Conservation (phyloP, 441 rosid genomes). For the Viola pubescens region DNA sequence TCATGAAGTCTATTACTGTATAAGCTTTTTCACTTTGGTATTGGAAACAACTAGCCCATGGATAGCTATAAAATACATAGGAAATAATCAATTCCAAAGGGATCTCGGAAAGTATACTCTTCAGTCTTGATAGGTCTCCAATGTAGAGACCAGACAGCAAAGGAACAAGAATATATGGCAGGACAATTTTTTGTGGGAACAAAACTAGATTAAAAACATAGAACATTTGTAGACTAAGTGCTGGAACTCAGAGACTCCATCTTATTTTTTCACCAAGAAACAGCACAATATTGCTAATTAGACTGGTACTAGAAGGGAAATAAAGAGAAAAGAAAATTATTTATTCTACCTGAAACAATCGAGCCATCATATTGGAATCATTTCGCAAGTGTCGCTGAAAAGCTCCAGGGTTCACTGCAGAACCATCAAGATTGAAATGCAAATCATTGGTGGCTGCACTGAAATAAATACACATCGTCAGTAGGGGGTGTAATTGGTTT, state of each 20-base stretch:
- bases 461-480: conserved; percentile 16
- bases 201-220: not conserved
- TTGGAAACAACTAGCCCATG: too few species aligned
- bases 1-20: too few species aligned
- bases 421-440: conserved; percentile 73
- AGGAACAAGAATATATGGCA: not conserved
- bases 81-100: too few species aligned
- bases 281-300: not conserved
- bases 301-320: not conserved
- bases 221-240: too few species aligned
- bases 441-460: conserved; percentile 48
- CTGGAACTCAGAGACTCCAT: too few species aligned
- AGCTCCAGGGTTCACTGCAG: conserved; percentile 80
- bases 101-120: too few species aligned
- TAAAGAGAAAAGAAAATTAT: not conserved
- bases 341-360: conserved; percentile 58
- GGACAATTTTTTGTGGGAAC: not conserved
- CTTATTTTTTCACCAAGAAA: not conserved
- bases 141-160: too few species aligned
- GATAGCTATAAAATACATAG: too few species aligned
- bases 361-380: conserved; percentile 72
- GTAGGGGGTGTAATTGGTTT: too few species aligned
- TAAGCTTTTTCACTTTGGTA: too few species aligned
- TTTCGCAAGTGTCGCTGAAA: conserved; percentile 69
- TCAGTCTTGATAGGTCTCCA: too few species aligned